Conservation (phyloP, 1,284 basidiomycete genomes). For the Hymenochaete sp. region DNA sequence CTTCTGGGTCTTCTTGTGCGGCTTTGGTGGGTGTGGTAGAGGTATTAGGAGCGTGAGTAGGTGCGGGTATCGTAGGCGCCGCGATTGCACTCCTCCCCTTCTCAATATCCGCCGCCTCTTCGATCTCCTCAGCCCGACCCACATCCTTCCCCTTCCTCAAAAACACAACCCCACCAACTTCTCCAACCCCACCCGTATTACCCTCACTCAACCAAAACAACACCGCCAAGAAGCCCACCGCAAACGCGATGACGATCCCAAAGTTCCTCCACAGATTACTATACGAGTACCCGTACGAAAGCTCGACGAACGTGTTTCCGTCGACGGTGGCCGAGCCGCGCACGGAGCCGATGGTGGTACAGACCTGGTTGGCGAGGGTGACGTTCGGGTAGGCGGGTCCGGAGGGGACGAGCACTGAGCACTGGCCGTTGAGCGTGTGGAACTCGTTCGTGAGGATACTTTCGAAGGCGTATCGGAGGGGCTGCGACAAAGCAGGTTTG, state of each 20-base stretch:
- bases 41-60: too few species aligned
- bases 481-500: constrained; percentile 24
- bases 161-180: too few species aligned
- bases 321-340: constrained; percentile 21
- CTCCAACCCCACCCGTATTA: too few species aligned
- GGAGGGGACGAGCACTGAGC: constrained; percentile 36
- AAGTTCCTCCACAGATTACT: constrained; percentile 47
- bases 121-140: constrained; percentile 16
- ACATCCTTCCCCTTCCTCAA: too few species aligned
- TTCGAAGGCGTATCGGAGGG: constrained; percentile 41
- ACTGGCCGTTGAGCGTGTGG: constrained; percentile 35
- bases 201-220: constrained; percentile 48
- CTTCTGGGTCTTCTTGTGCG: constrained; percentile 1
- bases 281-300: constrained; percentile 39
- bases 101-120: constrained; percentile 18
- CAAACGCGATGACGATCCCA: constrained; percentile 48
- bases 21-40: too few species aligned
- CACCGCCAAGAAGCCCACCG: constrained; percentile 35
- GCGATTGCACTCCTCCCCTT: constrained; percentile 25
- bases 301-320: constrained; percentile 30
- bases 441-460: constrained; percentile 46
- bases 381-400: constrained; percentile 39
- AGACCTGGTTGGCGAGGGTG: constrained; percentile 25
- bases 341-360: constrained; percentile 22
- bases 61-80: too few species aligned